Percentiles rank a stretch among this genome's conserved stretches.
Evolutionary conservation across 257 asterid genomes (phyloP).

Genomic region (Handroanthus guayacan): DNA sequence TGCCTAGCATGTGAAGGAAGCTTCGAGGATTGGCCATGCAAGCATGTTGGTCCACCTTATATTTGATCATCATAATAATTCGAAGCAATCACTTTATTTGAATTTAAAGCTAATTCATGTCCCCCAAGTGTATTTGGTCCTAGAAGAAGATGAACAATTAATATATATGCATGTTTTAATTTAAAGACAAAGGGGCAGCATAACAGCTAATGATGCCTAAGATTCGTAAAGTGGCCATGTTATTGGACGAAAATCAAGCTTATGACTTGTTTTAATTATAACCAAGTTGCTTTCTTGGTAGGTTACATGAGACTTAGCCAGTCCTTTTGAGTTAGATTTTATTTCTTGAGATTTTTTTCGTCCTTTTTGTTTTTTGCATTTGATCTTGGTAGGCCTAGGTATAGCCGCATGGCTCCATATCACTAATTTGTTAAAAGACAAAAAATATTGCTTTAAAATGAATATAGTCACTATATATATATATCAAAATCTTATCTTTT

Average conservation of each 20-base stretch:
- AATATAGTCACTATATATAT: no score
- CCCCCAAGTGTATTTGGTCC: slow-evolving; percentile 30
- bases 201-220: slow-evolving; percentile 50
- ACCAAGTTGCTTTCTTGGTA: slow-evolving; percentile 34
- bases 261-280: slow-evolving; percentile 22
- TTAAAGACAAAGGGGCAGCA: slow-evolving; percentile 41
- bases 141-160: not conserved
- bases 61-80: slow-evolving; percentile 21
- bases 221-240: slow-evolving; percentile 33
- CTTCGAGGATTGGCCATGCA: slow-evolving; percentile 34
- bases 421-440: no score
- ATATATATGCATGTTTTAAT: not conserved
- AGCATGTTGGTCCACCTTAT: slow-evolving; percentile 30
- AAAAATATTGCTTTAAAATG: no score
- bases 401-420: no score
- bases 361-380: not conserved
- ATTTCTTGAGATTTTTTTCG: not conserved
- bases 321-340: slow-evolving; percentile 13
- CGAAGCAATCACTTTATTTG: slow-evolving; percentile 39
- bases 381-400: not conserved
- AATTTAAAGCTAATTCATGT: slow-evolving; percentile 25
- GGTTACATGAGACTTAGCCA: slow-evolving; percentile 25
- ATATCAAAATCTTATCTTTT: no score
- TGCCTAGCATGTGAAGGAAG: slow-evolving; percentile 33
- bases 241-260: slow-evolving; percentile 16